phyloP scores from a whole-genome alignment of 2,329 filamentous ascomycete genomes.

The Fusarium napiforme region DNA sequence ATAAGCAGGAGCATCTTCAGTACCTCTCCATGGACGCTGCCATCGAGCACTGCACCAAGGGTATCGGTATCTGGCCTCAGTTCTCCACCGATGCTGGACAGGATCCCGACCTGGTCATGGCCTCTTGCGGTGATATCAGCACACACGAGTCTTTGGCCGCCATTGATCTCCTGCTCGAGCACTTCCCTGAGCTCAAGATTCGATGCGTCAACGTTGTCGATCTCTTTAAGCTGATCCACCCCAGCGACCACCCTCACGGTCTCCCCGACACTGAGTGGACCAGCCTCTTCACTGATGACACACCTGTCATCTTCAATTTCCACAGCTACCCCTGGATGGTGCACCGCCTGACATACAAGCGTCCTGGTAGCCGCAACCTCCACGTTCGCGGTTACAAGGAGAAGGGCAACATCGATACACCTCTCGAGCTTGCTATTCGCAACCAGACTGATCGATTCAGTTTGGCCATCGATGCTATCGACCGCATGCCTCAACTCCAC shows the following conservation, averaged over 20 bases:
- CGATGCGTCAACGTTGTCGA: conserved; percentile 85
- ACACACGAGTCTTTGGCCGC: conserved; percentile 81
- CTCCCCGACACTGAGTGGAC: conserved; percentile 73
- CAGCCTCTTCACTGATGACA: conserved; percentile 76
- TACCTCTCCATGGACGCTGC: conserved; percentile 80
- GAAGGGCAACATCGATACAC: conserved; percentile 87
- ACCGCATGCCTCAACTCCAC: conserved; percentile 69
- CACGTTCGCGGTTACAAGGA: conserved; percentile 84
- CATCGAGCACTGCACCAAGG: conserved; percentile 80
- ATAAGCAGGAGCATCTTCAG: conserved; percentile 83
- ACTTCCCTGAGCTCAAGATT: conserved; percentile 78
- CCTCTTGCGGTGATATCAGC: conserved; percentile 77
- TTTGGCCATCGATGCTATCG: conserved; percentile 80
- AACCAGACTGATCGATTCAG: conserved; percentile 83
- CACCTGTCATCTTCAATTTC: conserved; percentile 84
- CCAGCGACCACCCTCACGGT: conserved; percentile 77
- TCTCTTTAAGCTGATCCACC: conserved; percentile 80
- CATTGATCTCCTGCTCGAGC: conserved; percentile 76
- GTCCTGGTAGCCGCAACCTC: conserved; percentile 73
- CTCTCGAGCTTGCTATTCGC: conserved; percentile 79
- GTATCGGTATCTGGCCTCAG: conserved; percentile 81
- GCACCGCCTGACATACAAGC: conserved; percentile 80
- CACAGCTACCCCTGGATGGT: conserved; percentile 86
- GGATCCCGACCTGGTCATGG: conserved; percentile 81
- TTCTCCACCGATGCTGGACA: conserved; percentile 75